phyloP scores from a whole-genome alignment of 345 rosid genomes.

The Populus alba region DNA sequence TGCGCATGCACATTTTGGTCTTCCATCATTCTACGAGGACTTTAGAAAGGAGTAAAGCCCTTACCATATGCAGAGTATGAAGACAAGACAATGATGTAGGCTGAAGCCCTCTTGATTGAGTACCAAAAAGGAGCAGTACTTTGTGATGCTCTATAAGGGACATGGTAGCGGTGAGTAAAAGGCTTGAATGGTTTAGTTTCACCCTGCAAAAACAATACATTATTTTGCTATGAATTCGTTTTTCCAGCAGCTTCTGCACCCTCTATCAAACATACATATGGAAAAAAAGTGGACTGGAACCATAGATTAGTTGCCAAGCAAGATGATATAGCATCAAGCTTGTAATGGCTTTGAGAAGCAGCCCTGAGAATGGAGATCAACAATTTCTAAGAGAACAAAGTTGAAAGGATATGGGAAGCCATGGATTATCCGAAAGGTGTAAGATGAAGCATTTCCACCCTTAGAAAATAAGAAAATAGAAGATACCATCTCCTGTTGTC shows the following conservation, averaged over 20 bases:
- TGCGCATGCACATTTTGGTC: neutral
- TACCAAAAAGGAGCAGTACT: constrained; percentile 87
- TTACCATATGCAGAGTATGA: constrained; percentile 90
- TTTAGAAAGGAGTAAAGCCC: neutral
- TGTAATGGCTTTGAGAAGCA: neutral
- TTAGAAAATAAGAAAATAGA: neutral
- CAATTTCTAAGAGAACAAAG: neutral
- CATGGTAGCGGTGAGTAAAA: constrained; percentile 58
- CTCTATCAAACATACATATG: neutral
- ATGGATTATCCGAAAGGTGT: neutral
- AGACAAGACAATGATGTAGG: constrained; percentile 71
- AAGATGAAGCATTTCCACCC: neutral
- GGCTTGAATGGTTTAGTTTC: constrained; percentile 85
- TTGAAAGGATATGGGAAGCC: neutral
- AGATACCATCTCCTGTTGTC: neutral
- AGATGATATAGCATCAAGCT: neutral
- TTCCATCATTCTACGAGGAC: neutral
- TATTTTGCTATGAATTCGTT: neutral
- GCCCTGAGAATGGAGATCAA: neutral
- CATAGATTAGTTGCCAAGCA: neutral
- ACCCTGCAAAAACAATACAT: constrained; percentile 49
- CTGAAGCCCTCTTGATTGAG: constrained; percentile 92
- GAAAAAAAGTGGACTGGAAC: neutral
- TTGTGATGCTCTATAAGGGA: constrained; percentile 62
- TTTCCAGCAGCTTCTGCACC: neutral